Base-by-base conservation (phyloP, 2,329 filamentous ascomycete genomes). In the Neocucurbitaria cava region DNA sequence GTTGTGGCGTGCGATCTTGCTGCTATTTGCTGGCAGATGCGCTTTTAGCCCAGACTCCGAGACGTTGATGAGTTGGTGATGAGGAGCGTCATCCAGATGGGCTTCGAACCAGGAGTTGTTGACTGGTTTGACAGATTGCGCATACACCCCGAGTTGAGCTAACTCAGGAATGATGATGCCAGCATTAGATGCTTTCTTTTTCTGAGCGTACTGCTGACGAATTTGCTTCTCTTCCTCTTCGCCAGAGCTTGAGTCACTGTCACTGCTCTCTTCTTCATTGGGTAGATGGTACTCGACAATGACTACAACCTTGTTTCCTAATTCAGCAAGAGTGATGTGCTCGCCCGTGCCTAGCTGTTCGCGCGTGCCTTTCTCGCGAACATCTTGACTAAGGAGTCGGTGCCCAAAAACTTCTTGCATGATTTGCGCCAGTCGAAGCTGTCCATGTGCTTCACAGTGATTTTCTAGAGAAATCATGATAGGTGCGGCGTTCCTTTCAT, bases 1-100 rank as follows among this genome's bases (percentile, higher is more conserved):
- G 58, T 90, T 90, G 76, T 90, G 87, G 0, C 70, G 69, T 1
- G 83, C 76, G 48, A 90, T 87, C 30, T 80, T 78, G 13, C 76
- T 65, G 41, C 76, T 78, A 40, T 75, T 66, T 1, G 69, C 70
- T 1, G 83, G 81, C 51, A 89, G 75, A 49, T 86, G 79, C 1
- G 77, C 67, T 3, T 78, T 74, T 0, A 89, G 76, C 0, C 84
- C 85, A 1, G 81, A 82, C 70, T 90, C 87, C 2, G 87, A 89
- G 3, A 90, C 82, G 65, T 90, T 90, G 80, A 89, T 87, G 58
- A 88, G 82, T 52, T 88, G 86, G 65, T 88, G 83, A 56, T 87
- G 85, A 28, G 86, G 86, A 0, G 81, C 75, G 45, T 78, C 73
- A 31, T 79, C 73, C 4, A 83, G 71, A 15, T 73, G 60, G 2